Evolutionary conservation across 495 filamentous ascomycete genomes (phyloP).

Genomic region (Lepraria neglecta): DNA sequence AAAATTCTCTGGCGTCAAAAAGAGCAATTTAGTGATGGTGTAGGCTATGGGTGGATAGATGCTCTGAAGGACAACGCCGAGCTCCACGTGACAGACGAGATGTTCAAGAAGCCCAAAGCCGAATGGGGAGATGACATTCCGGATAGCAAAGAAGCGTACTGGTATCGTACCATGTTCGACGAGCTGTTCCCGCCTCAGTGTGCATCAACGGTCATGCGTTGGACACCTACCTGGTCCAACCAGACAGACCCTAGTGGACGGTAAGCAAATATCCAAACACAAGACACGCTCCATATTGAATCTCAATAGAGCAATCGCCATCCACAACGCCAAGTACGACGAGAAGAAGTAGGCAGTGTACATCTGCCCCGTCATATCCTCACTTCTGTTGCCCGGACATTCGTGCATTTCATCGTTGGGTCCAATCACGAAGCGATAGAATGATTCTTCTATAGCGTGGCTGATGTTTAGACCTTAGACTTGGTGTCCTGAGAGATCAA

Average conservation of each 20-base stretch:
- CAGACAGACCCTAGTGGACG: slow-evolving; percentile 91
- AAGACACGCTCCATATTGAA: slow-evolving; percentile 22
- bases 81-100: slow-evolving; percentile 82
- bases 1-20: slow-evolving; percentile 98
- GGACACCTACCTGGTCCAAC: slow-evolving; percentile 97
- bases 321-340: slow-evolving; percentile 64
- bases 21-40: slow-evolving; percentile 97
- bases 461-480: neutral
- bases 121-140: slow-evolving; percentile 91
- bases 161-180: slow-evolving; percentile 97
- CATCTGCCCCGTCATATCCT: neutral
- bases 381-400: neutral
- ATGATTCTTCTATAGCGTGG: no score
- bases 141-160: slow-evolving; percentile 97
- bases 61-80: slow-evolving; percentile 90
- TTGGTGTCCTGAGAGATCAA: no score
- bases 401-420: neutral
- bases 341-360: slow-evolving; percentile 24
- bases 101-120: slow-evolving; percentile 92
- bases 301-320: slow-evolving; percentile 56
- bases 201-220: slow-evolving; percentile 88
- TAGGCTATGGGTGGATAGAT: slow-evolving; percentile 99
- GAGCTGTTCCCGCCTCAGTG: slow-evolving; percentile 93
- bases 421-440: neutral
- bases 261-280: slow-evolving; percentile 43